A percentile compares a stretch with the other conserved stretches of the same genome.
phyloP scores from a whole-genome alignment of 148 eudicot genomes.

The Camellia japonica region DNA sequence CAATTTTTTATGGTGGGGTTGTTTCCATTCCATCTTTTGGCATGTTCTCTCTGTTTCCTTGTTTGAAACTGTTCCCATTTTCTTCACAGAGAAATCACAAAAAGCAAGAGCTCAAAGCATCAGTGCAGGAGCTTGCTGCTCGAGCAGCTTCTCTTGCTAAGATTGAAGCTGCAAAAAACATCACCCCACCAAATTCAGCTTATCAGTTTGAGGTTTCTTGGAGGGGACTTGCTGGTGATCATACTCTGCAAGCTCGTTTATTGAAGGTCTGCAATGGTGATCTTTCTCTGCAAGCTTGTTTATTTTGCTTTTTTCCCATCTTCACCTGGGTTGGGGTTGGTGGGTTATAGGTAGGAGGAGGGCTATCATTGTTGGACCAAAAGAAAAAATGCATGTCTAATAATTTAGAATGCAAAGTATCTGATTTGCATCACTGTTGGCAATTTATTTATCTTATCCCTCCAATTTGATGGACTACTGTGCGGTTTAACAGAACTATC shows the following conservation, averaged over 20 bases:
- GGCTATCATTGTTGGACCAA: neutral
- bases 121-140: conserved; percentile 87
- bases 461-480: neutral
- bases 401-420: neutral
- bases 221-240: conserved; percentile 81
- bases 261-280: conserved; percentile 55
- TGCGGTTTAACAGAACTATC: neutral
- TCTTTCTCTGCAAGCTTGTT: neutral
- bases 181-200: conserved; percentile 79
- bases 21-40: neutral
- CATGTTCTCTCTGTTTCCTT: neutral
- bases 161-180: conserved; percentile 78
- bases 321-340: too few relatives aligned
- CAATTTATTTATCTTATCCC: neutral
- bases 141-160: conserved; percentile 81
- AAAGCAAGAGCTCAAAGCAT: conserved; percentile 51
- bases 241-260: conserved; percentile 65
- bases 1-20: neutral
- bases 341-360: neutral
- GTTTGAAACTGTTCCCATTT: conserved; percentile 2
- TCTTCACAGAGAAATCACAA: conserved; percentile 33
- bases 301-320: neutral
- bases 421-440: neutral
- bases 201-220: conserved; percentile 89
- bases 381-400: neutral